Evolutionary conservation across 371 early-diverging fungal genomes (phyloP), one percentile per base, ranked within the genome.

Genomic region (Entomophthora muscae): DNA sequence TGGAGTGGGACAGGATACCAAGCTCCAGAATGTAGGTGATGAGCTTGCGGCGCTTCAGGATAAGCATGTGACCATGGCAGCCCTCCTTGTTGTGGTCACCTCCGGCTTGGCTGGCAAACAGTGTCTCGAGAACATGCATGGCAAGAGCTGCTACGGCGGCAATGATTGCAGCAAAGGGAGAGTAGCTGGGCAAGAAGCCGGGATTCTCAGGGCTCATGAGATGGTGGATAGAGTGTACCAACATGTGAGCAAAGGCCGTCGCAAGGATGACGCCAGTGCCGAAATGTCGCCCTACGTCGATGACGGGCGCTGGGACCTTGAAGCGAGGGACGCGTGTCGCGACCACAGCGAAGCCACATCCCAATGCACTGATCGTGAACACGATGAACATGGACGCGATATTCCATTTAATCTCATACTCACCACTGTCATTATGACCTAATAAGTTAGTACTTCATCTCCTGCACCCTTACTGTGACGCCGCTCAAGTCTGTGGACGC

Each of bases 1-100:
- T 74, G 0, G 92, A 91, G 70, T 93, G 95, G 61, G 88, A 72
- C 1, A 85, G 79, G 59, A 95, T 87, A 64, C 93, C 90, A 21
- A 83, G 63, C 67, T 95, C 94, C n/a, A 95, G 76, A 55, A 92
- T 75, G 64, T 71, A 73, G 13, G 74, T 69, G 23, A 58, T 42
- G n/a, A 64, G 1, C 24, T 54, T 53, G 28, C 54, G n/a, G n/a
- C n/a, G n/a, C n/a, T n/a, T n/a, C n/a, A n/a, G n/a, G n/a, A n/a
- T n/a, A n/a, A n/a, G n/a, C n/a, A n/a, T n/a, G n/a, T n/a, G n/a
- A n/a, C n/a, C n/a, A n/a, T n/a, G n/a, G n/a, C n/a, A n/a, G n/a
- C n/a, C n/a, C n/a, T n/a, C n/a, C n/a, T n/a, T n/a, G n/a, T n/a
- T n/a, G n/a, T n/a, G n/a, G 13, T 60, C 0, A 24, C 57, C 52